Evolutionary conservation across 179 eudicot genomes (phyloP).

Genomic region (Beta lomatogona): DNA sequence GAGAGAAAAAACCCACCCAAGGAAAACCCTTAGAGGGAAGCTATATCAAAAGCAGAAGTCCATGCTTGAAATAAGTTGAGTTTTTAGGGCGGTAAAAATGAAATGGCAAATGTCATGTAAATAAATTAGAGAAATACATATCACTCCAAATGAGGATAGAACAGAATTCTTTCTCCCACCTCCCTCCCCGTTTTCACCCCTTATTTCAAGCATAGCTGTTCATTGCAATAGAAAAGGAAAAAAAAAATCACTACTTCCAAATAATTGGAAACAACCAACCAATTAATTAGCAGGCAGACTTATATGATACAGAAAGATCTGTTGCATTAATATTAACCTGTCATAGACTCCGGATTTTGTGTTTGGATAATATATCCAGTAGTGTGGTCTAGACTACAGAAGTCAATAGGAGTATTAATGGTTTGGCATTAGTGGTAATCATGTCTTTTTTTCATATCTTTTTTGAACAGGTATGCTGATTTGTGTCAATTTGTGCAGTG

Average conservation of each 20-base stretch:
- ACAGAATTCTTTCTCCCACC: neutral
- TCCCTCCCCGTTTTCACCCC: neutral
- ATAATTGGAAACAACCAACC: neutral
- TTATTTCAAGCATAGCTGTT: neutral
- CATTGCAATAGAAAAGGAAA: too few species aligned
- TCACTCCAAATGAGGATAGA: too few species aligned
- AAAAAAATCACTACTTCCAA: neutral
- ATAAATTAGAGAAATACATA: too few species aligned
- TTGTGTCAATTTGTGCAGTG: too few species aligned
- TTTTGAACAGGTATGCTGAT: too few species aligned
- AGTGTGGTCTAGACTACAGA: neutral
- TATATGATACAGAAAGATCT: neutral
- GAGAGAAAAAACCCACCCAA: too few species aligned
- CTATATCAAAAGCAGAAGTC: too few species aligned
- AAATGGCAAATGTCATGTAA: too few species aligned
- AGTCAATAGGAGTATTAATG: neutral
- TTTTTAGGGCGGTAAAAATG: too few species aligned
- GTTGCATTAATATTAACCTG: neutral
- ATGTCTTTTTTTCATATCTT: too few species aligned
- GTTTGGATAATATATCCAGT: neutral
- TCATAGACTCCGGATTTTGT: neutral
- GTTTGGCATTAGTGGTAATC: neutral
- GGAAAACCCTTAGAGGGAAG: too few species aligned
- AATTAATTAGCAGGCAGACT: neutral
- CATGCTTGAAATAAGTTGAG: too few species aligned